These are phyloP conservation scores for Aspergillus ruber DNA, from an alignment of 2,329 filamentous ascomycete genomes.

Conservation along the genomic window DNA sequence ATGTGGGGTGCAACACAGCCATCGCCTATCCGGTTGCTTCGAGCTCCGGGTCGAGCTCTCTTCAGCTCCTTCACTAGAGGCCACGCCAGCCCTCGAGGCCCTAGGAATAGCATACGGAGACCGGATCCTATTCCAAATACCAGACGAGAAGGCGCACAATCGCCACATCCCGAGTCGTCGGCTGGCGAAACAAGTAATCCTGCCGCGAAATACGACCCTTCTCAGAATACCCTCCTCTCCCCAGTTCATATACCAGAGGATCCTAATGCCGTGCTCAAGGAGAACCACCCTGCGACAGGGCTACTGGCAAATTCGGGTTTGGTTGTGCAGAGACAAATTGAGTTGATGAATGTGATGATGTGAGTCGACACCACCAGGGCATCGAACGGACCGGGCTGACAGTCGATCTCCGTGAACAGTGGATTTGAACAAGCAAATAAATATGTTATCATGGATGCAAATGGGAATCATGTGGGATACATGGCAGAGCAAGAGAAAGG, in stretches of 20 bases:
- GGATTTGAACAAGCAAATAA: slow-evolving; percentile 62
- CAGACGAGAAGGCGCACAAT: slow-evolving; percentile 3
- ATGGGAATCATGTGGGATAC: slow-evolving; percentile 58
- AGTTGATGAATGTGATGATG: slow-evolving; percentile 60
- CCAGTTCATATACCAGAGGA: slow-evolving; percentile 59
- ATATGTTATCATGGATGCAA: slow-evolving; percentile 60
- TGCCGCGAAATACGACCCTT: slow-evolving; percentile 35
- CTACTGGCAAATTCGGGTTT: slow-evolving; percentile 57
- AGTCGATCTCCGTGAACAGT: slow-evolving; percentile 14
- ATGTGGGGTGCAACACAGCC: slow-evolving; percentile 28
- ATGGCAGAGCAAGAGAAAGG: slow-evolving; percentile 59
- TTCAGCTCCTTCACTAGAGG: slow-evolving; percentile 22
- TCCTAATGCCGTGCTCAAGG: slow-evolving; percentile 52
- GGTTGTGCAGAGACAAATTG: slow-evolving; percentile 57
- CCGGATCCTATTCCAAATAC: slow-evolving; percentile 14
- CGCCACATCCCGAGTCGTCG: slow-evolving; percentile 4
- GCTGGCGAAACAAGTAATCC: slow-evolving; percentile 8
- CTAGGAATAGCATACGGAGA: slow-evolving; percentile 24
- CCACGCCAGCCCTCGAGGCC: slow-evolving; percentile 19
- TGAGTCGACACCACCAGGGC: slow-evolving; percentile 16
- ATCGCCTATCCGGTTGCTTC: slow-evolving; percentile 13
- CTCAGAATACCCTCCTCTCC: slow-evolving; percentile 48
- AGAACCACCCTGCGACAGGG: slow-evolving; percentile 51
- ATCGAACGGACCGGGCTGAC: neutral
- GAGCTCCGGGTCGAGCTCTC: slow-evolving; percentile 16